Percentiles rank a stretch among this genome's conserved stretches.
Evolutionary conservation across 2,329 filamentous ascomycete genomes (phyloP).

Genomic region (Didymella keratinophila): DNA sequence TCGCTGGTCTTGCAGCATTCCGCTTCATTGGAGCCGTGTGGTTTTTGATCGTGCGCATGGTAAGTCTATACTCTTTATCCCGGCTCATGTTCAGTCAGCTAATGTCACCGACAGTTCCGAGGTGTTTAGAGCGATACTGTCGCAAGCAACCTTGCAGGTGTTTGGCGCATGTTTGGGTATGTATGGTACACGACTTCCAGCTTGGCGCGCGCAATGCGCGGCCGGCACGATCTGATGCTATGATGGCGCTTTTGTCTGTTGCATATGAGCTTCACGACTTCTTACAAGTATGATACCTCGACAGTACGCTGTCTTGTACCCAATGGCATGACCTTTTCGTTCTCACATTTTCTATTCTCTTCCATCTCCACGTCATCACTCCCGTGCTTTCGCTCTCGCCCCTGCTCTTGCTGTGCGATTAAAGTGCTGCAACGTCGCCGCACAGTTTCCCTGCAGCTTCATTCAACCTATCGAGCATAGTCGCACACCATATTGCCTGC

Average conservation of each 20-base stretch:
- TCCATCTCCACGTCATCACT: background rate
- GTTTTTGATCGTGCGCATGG: slow-evolving; percentile 75
- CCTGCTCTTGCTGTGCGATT: background rate
- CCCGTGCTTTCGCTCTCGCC: background rate
- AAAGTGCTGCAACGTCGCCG: background rate
- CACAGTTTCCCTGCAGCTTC: background rate
- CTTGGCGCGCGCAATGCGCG: background rate
- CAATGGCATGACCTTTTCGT: slow-evolving; percentile 2
- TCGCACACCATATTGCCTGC: background rate
- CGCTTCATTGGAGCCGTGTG: slow-evolving; percentile 88
- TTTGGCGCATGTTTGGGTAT: slow-evolving; percentile 15
- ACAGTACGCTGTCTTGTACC: slow-evolving; percentile 15
- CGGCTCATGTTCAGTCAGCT: slow-evolving; percentile 24
- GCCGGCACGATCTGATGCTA: slow-evolving; percentile 8
- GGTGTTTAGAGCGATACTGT: slow-evolving; percentile 53
- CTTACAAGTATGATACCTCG: slow-evolving; percentile 22
- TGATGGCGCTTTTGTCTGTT: slow-evolving; percentile 14
- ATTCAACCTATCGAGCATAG: background rate
- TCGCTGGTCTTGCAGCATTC: slow-evolving; percentile 82
- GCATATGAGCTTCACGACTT: slow-evolving; percentile 19
- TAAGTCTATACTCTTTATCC: slow-evolving; percentile 30
- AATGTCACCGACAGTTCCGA: slow-evolving; percentile 56
- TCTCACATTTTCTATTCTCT: background rate
- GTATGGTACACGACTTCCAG: slow-evolving; percentile 7
- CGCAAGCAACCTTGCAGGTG: slow-evolving; percentile 1